Conservation (phyloP, 352 stramenopile species). For the Phytophthora vignae region DNA sequence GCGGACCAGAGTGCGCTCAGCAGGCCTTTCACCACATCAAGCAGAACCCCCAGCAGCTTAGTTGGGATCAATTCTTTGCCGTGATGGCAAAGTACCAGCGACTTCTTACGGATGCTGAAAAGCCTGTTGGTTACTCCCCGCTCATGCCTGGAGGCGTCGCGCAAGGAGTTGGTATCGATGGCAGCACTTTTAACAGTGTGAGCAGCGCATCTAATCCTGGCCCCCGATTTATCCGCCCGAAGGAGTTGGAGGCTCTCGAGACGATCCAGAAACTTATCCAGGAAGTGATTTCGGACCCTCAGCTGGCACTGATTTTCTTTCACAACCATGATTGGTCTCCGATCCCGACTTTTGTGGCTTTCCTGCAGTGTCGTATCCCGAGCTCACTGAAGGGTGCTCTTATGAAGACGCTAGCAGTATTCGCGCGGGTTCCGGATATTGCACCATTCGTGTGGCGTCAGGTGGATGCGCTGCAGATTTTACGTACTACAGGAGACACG, state of each 20-base stretch:
- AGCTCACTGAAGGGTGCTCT: constrained; percentile 86
- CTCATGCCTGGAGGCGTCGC: constrained; percentile 47
- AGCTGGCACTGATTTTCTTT: constrained; percentile 86
- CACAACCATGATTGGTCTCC: constrained; percentile 89
- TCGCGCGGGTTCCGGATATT: constrained; percentile 82
- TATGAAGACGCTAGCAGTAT: constrained; percentile 86
- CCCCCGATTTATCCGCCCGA: constrained; percentile 79
- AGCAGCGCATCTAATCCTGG: constrained; percentile 42
- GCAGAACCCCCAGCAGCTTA: constrained; percentile 80
- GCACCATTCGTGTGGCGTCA: constrained; percentile 87
- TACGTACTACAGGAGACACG: constrained; percentile 75
- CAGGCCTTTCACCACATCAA: constrained; percentile 89
- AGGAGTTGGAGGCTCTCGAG: constrained; percentile 85
- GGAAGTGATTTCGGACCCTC: constrained; percentile 73
- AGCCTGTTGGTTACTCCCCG: constrained; percentile 45
- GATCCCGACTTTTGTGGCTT: constrained; percentile 83
- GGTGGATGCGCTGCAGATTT: constrained; percentile 84
- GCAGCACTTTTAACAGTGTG: constrained; percentile 33
- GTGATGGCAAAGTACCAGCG: constrained; percentile 89
- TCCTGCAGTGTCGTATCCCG: constrained; percentile 85
- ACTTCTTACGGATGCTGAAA: constrained; percentile 77
- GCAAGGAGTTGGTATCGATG: constrained; percentile 39
- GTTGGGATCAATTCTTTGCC: constrained; percentile 87
- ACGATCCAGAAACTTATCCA: constrained; percentile 85
- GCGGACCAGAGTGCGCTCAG: constrained; percentile 75